These are phyloP conservation scores for Fusarium succisae DNA, from an alignment of 2,329 filamentous ascomycete genomes.

Conservation along the genomic window DNA sequence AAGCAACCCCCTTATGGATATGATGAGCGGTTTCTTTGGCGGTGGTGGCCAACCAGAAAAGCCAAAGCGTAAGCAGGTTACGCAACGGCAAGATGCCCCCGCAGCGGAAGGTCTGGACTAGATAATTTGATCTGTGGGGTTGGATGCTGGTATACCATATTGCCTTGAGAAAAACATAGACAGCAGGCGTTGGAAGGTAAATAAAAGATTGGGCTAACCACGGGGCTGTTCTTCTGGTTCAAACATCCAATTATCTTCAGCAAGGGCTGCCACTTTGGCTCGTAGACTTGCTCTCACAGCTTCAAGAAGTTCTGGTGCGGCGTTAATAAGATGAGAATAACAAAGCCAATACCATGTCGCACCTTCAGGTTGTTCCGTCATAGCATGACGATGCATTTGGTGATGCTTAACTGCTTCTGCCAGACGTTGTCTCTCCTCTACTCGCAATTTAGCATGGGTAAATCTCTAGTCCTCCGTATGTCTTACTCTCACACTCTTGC, in stretches of 20 bases:
- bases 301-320: slow-evolving; percentile 70
- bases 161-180: slow-evolving; percentile 38
- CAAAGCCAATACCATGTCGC: slow-evolving; percentile 34
- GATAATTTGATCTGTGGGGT: slow-evolving; percentile 6
- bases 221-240: slow-evolving; percentile 70
- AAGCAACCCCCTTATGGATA: slow-evolving; percentile 93
- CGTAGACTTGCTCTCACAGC: slow-evolving; percentile 75
- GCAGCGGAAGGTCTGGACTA: slow-evolving; percentile 69
- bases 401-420: slow-evolving; percentile 70
- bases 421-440: slow-evolving; percentile 68
- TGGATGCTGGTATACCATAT: slow-evolving; percentile 38
- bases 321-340: slow-evolving; percentile 16
- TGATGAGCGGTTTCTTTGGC: slow-evolving; percentile 96
- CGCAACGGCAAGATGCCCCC: slow-evolving; percentile 59
- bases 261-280: slow-evolving; percentile 76
- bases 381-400: slow-evolving; percentile 62
- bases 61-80: slow-evolving; percentile 53
- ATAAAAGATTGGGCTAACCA: slow-evolving; percentile 40
- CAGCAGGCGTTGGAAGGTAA: slow-evolving; percentile 41
- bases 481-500: slow-evolving; percentile 64
- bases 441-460: background rate
- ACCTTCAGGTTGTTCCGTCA: slow-evolving; percentile 74
- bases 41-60: slow-evolving; percentile 50
- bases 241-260: slow-evolving; percentile 93
- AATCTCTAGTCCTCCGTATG: background rate